Evolutionary conservation across 2,329 filamentous ascomycete species (phyloP), one percentile per base, ranked within the genome.

Genomic region (Diaporthe australafricana): DNA sequence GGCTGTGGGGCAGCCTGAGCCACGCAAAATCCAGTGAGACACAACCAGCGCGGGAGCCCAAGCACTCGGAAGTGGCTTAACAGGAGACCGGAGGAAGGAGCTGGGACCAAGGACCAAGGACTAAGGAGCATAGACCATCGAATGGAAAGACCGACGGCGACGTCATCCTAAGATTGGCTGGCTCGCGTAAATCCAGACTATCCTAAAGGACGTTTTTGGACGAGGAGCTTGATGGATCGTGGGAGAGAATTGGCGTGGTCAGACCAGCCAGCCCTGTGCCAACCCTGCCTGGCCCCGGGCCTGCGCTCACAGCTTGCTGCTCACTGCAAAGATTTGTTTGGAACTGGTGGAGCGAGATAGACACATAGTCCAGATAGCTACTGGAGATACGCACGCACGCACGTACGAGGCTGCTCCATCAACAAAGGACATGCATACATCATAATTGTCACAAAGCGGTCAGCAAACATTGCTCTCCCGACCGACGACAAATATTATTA

Each of bases 121-220:
- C 2, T 40, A 35, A 48, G 47, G 32, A 63, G 42, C 60, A 63
- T 35, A 70, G 48, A 50, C 70, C 53, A 56, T 57, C n/a, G 32
- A 25, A 11, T 48, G 65, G 35, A 25, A n/a, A 45, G 35, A 25
- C 25, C 22, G 57, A 52, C 35, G 47, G 25, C 68, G 68, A 73
- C 71, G 71, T 73, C 71, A 73, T 71, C n/a, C 25, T 16, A n/a
- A 45, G 55, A 35, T 52, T 38, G 56, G 45, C 70, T 68, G 52
- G 63, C 70, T 68, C 70, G 53, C 57, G 45, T 55, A 66, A 38
- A 47, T 42, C 60, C 20, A 50, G 22, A 35, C 60, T 63, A 63
- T 9, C 32, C 32, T 35, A 5, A 35, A 35, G 9, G 42, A 63
- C 42, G 6, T 27, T 35, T 63, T n/a, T n/a, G n/a, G n/a, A n/a